Base-by-base conservation (phyloP, 345 rosid genomes). In the Hypericum androsaemum region DNA sequence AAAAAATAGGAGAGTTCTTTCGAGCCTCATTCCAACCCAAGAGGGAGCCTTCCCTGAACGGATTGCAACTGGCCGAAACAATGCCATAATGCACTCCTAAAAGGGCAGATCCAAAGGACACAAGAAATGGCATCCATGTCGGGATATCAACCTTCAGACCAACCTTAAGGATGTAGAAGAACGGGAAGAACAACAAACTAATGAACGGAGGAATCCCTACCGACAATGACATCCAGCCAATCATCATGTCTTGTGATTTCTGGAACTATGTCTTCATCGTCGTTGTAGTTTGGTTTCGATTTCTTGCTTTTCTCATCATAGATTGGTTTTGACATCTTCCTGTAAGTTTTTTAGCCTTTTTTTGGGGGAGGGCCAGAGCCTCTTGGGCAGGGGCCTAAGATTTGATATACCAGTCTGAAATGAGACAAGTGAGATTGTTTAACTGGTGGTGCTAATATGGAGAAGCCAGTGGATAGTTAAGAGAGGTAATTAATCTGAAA, bases 51-150 rank as follows among this genome's bases (percentile, higher is more conserved):
- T 86, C 89, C 65, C 96, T 82, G 68, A 79, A 12, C 0, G 98
- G 96, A 77, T 90, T 96, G 96, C 98, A 90, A 48, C 98, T 86
- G 8, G 96, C 68, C 6, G 98, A 90, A 22, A 86, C 96, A 15
- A 86, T 90, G 50, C 98, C 98, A 39, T 86, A 86, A 62, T 87
- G 86, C 32, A 86, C 88, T 3, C 98, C 96, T 53, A 80, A 50
- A 38, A 90, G 71, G 8, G 92, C 96, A 22, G 90, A 50, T 41
- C 97, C 96, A 1, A 86, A 84, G 84, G 97, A 80, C 4, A 89
- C 79, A 36, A 86, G 79, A 38, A 80, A 74, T 32, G 97, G 97
- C 56, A 89, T 80, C 95, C 97, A 89, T 0, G 73, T 66, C 0
- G 97, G 95, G 0, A 89, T 78, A 71, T 89, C 94, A 35, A 89